Conservation (phyloP, 75 land plant genomes). For the Azolla pinnata region DNA sequence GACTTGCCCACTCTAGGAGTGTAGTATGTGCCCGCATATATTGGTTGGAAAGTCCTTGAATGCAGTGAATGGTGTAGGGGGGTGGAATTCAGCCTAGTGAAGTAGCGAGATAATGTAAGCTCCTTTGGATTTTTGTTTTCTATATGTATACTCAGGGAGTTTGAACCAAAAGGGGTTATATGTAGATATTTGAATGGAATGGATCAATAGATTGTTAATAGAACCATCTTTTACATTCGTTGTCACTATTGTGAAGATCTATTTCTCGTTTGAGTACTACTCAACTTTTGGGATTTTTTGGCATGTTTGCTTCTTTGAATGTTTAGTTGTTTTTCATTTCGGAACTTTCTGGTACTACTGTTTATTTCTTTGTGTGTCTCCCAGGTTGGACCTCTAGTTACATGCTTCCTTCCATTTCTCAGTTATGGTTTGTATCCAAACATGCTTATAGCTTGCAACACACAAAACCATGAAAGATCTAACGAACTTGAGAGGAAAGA, state of each 20-base stretch:
- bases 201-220: no score
- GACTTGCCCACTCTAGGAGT: background rate
- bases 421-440: conserved; percentile 50
- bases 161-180: background rate
- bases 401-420: conserved; percentile 56
- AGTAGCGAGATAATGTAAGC: background rate
- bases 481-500: conserved; percentile 20
- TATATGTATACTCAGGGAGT: no score
- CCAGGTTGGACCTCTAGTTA: conserved; percentile 70
- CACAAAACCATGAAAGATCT: conserved; percentile 7
- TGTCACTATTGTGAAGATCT: background rate
- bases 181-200: background rate
- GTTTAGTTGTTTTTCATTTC: background rate
- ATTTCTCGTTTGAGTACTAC: no score
- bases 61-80: background rate
- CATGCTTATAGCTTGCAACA: background rate
- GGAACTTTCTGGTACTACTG: background rate
- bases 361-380: background rate
- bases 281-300: no score
- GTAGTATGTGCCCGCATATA: background rate
- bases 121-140: background rate
- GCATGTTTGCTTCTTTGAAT: background rate
- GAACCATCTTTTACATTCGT: no score
- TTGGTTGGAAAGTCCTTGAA: background rate
- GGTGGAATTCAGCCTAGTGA: background rate